Percentiles rank a stretch among this genome's conserved stretches.
Evolutionary conservation across 2,329 filamentous ascomycete species (phyloP).

Genomic region (Neoascochyta sp.): DNA sequence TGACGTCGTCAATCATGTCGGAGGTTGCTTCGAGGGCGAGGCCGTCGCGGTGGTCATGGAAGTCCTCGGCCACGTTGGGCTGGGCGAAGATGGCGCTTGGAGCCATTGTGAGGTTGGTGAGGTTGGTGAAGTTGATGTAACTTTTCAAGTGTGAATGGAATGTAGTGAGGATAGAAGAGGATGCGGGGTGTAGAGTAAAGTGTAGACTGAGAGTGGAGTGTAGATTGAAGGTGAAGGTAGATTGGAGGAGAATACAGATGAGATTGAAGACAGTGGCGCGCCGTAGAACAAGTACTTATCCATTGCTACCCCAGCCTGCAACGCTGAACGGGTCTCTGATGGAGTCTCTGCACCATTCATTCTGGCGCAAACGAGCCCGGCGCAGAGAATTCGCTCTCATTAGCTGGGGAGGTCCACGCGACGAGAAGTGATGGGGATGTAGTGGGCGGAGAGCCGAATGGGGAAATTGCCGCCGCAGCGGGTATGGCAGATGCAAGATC

Average conservation of each 20-base stretch:
- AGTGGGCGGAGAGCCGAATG: conserved; percentile 11
- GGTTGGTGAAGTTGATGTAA: no score
- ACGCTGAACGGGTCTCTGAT: no score
- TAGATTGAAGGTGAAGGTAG: no score
- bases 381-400: conserved; percentile 15
- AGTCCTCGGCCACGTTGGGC: conserved; percentile 43
- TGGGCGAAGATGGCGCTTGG: conserved; percentile 44
- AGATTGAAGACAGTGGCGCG: conserved; percentile 3
- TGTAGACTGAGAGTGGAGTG: no score
- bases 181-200: no score
- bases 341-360: no score
- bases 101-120: conserved; percentile 39
- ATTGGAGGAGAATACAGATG: no score
- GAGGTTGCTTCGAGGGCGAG: conserved; percentile 57
- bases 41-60: conserved; percentile 52
- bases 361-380: no score
- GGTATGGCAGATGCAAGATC: conserved; percentile 7
- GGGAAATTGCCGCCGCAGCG: conserved; percentile 31
- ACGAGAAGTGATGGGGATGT: conserved; percentile 11
- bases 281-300: conserved; percentile 9
- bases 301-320: conserved; percentile 21
- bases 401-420: conserved; percentile 19
- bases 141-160: conserved; percentile 3
- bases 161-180: conserved; percentile 1
- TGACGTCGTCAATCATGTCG: conserved; percentile 58